Evolutionary conservation across 2,329 filamentous ascomycete species (phyloP).

Genomic region (Rutstroemia sp.): DNA sequence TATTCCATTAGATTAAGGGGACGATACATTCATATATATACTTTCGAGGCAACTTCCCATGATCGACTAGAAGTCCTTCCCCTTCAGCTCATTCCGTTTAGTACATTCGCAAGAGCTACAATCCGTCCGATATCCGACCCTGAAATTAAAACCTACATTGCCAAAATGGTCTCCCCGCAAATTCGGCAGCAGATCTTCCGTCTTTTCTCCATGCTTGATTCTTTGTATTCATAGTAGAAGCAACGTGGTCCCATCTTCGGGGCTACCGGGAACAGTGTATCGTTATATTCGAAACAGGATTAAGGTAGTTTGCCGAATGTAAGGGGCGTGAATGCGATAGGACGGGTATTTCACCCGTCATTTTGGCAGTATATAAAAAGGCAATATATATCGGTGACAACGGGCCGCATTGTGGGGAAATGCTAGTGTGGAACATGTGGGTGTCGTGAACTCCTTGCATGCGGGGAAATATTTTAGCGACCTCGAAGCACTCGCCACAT

Average conservation of each 20-base stretch:
- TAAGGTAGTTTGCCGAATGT: conserved; percentile 2
- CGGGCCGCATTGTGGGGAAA: conserved; percentile 1
- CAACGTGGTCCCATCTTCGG: not conserved
- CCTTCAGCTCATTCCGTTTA: not conserved
- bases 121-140: not conserved
- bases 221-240: not conserved
- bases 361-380: not conserved
- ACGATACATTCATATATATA: not conserved
- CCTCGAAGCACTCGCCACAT: no score
- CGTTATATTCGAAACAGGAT: not conserved
- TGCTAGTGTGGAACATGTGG: no score
- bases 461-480: no score
- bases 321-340: not conserved
- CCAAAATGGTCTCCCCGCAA: not conserved
- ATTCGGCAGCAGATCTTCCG: conserved; percentile 1
- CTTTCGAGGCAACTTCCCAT: not conserved
- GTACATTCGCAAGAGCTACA: not conserved
- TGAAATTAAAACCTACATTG: not conserved
- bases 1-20: not conserved
- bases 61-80: not conserved
- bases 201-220: not conserved
- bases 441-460: no score
- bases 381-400: conserved; percentile 2
- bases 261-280: not conserved
- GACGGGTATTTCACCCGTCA: not conserved